phyloP scores from a whole-genome alignment of 1,284 basidiomycete genomes.

The Apiotrichum laibachii region DNA sequence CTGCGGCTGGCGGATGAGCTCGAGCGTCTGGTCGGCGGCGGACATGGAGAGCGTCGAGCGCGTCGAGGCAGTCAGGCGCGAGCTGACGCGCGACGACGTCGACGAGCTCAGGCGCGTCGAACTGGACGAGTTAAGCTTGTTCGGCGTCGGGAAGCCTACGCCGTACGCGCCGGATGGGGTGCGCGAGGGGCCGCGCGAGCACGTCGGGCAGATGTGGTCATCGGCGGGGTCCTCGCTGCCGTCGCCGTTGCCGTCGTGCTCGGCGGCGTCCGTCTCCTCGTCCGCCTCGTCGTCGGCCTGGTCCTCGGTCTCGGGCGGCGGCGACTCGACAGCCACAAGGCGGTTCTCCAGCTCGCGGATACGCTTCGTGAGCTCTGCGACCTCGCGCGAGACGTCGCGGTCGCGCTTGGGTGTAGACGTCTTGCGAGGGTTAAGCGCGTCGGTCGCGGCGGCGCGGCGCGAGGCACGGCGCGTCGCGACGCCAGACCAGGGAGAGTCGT shows the following conservation, averaged over 20 bases:
- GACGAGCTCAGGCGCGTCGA: conserved; percentile 5
- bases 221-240: background rate
- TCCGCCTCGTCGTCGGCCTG: background rate
- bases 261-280: background rate
- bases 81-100: background rate
- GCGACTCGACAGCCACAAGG: conserved; percentile 15
- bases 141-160: background rate
- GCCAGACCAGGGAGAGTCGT: background rate
- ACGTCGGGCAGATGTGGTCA: background rate
- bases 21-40: background rate
- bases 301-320: background rate
- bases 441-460: background rate
- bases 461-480: background rate
- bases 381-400: conserved; percentile 10
- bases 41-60: background rate
- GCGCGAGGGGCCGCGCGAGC: background rate
- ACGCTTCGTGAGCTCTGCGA: conserved; percentile 12
- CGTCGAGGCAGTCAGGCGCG: background rate
- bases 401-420: too few species aligned
- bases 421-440: background rate
- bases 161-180: background rate
- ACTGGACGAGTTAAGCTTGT: background rate
- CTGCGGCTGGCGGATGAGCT: background rate
- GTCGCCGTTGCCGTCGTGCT: background rate
- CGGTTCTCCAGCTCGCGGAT: conserved; percentile 22